Evolutionary conservation across 139 green algal genomes (phyloP), one percentile per base, ranked within the genome.

Genomic region (Tetraselmis chui): DNA sequence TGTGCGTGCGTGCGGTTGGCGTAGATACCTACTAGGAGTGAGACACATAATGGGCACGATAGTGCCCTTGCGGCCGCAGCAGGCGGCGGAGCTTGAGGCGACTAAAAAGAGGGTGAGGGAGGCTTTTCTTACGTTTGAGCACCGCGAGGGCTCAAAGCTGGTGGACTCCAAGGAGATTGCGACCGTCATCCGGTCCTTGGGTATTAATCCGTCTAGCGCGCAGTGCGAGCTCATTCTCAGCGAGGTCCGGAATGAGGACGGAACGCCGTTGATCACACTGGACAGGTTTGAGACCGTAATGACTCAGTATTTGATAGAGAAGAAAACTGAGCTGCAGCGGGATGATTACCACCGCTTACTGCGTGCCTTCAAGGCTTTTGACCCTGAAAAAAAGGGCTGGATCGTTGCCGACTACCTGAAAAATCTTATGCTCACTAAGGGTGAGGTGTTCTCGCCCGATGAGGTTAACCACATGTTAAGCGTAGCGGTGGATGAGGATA

Each of bases 311-410:
- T 75, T 86, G 1, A 79, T 82, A 26, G 75, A 86, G 59, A 80
- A 84, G 76, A 81, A 83, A 28, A 59, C 79, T 1, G 77, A 74
- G 1, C 31, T 84, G 26, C 32, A 76, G 11, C 77, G 89, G 24
- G 89, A 91, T 28, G 83, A 90, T 82, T 90, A 91, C 76, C 85
- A 90, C 79, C 90, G 83, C 1, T 81, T 93, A 0, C 82, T 91
- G 31, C 84, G 89, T 0, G 87, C 89, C 0, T 90, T 93, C 77
- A 82, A 83, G 5, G 87, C 86, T 2, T 90, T 93, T 77, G 88
- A 91, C 76, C 77, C 85, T 26, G 88, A 91, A 32, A 85, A 87
- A 32, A 89, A 88, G 30, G 88, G 88, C 59, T 91, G 77, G 30
- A 86, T 93, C 18, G 83, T 88, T 28, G 84, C 79, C 0, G 86